phyloP scores from a whole-genome alignment of 345 rosid genomes.

The Dovyalis caffra region DNA sequence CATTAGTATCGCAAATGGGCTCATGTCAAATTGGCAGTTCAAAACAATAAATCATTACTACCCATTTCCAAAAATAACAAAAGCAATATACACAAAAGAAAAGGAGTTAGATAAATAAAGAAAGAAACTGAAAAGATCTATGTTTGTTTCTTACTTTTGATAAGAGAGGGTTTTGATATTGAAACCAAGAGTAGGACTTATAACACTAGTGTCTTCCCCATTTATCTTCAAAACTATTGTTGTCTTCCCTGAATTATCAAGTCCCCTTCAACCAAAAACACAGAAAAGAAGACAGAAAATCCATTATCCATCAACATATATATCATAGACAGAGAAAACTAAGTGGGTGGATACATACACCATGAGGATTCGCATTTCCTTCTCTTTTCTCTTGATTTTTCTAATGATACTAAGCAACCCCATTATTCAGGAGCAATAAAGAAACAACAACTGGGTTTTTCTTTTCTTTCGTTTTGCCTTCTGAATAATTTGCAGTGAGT shows the following conservation, averaged over 20 bases:
- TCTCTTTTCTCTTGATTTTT: constrained; percentile 90
- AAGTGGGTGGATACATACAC: constrained; percentile 47
- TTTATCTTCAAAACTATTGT: constrained; percentile 89
- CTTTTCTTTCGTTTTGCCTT: no score
- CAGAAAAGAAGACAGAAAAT: no score
- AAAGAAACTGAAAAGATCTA: not conserved
- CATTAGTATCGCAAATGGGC: no score
- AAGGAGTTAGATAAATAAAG: not conserved
- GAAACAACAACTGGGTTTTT: not conserved
- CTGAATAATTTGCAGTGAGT: no score
- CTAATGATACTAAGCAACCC: constrained; percentile 69
- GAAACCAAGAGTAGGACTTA: constrained; percentile 94
- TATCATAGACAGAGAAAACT: not conserved
- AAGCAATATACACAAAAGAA: not conserved
- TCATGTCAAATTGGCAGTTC: no score
- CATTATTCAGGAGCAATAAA: constrained; percentile 19
- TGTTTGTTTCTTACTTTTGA: constrained; percentile 48
- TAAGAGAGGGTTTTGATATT: constrained; percentile 77
- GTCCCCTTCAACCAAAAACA: constrained; percentile 53
- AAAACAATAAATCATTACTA: no score
- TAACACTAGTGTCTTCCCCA: constrained; percentile 87
- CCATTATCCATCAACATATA: not conserved
- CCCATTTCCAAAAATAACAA: no score
- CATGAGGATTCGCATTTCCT: constrained; percentile 95
- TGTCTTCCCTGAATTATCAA: constrained; percentile 94